A percentile compares a stretch with the other conserved stretches of the same genome.
phyloP scores from a whole-genome alignment of 23 red algal species.

The Cyanidiococcus yangmingshanensis region DNA sequence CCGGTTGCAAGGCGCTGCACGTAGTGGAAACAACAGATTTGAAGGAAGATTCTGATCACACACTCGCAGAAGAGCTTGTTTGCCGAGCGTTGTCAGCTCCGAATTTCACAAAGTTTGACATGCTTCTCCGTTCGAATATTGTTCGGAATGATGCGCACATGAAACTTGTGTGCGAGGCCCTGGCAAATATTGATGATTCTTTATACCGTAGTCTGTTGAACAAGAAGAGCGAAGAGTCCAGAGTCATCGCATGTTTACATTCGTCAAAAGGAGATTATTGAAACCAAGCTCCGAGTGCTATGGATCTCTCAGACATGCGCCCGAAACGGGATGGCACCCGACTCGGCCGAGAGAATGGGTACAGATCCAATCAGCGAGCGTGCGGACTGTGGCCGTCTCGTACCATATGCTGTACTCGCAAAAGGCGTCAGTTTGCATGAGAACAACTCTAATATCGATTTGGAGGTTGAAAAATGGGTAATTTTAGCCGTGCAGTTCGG shows the following conservation, averaged over 20 bases:
- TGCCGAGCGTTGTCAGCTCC: not conserved
- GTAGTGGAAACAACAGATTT: not conserved
- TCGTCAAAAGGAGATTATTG: not conserved
- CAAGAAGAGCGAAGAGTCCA: not conserved
- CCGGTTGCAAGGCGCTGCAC: not conserved
- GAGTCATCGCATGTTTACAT: not conserved
- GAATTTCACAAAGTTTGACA: not conserved
- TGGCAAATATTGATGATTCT: not conserved
- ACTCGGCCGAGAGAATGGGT: not conserved
- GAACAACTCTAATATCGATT: not conserved
- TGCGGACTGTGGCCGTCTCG: not conserved
- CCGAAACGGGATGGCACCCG: not conserved
- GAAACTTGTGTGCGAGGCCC: not conserved
- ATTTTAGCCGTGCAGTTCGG: not conserved
- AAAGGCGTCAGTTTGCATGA: not conserved
- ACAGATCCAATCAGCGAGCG: not conserved
- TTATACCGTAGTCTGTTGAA: not conserved
- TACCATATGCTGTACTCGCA: not conserved
- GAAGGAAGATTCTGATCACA: not conserved
- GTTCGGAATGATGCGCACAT: not conserved
- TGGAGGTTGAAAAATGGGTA: slow-evolving; percentile 8
- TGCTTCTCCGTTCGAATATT: not conserved
- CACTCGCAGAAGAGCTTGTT: not conserved
- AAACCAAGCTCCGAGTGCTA: not conserved
- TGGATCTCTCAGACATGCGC: not conserved